Conservation (phyloP, 495 filamentous ascomycete species). For the Trichoderma erinaceum region DNA sequence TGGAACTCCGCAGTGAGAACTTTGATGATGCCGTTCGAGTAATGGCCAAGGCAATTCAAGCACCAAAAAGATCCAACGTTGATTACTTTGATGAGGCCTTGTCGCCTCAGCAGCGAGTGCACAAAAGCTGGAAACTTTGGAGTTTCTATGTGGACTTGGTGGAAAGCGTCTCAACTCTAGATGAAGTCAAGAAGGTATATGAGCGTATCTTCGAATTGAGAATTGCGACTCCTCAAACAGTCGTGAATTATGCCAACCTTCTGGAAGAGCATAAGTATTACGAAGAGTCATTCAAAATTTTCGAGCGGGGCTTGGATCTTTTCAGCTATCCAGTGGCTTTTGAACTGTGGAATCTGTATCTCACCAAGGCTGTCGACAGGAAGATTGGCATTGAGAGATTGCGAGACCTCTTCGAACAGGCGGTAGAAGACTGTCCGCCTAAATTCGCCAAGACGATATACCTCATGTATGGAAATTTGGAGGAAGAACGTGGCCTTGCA, state of each 20-base stretch:
- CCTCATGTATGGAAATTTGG: slow-evolving; percentile 95
- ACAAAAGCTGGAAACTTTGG: slow-evolving; percentile 99
- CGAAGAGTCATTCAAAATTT: slow-evolving; percentile 97
- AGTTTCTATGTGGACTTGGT: slow-evolving; percentile 99
- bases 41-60: slow-evolving; percentile 95
- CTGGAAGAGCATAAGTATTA: slow-evolving; percentile 94
- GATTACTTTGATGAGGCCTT: slow-evolving; percentile 97
- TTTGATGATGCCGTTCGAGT: slow-evolving; percentile 91
- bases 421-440: slow-evolving; percentile 86
- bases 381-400: slow-evolving; percentile 92
- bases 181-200: slow-evolving; percentile 91
- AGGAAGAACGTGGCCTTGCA: slow-evolving; percentile 94
- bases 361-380: slow-evolving; percentile 94
- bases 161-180: slow-evolving; percentile 83
- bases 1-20: slow-evolving; percentile 93
- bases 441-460: slow-evolving; percentile 96
- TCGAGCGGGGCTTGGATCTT: slow-evolving; percentile 91
- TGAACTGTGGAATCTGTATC: slow-evolving; percentile 96
- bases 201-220: slow-evolving; percentile 97
- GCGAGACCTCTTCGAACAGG: slow-evolving; percentile 94
- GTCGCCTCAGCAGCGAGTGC: slow-evolving; percentile 89
- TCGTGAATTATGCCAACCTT: slow-evolving; percentile 97
- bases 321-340: slow-evolving; percentile 98
- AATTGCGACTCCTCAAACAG: slow-evolving; percentile 95
- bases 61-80: slow-evolving; percentile 87